phyloP scores from a whole-genome alignment of 1,139 yeast species.

The Casaregolazyma suthepensis region DNA sequence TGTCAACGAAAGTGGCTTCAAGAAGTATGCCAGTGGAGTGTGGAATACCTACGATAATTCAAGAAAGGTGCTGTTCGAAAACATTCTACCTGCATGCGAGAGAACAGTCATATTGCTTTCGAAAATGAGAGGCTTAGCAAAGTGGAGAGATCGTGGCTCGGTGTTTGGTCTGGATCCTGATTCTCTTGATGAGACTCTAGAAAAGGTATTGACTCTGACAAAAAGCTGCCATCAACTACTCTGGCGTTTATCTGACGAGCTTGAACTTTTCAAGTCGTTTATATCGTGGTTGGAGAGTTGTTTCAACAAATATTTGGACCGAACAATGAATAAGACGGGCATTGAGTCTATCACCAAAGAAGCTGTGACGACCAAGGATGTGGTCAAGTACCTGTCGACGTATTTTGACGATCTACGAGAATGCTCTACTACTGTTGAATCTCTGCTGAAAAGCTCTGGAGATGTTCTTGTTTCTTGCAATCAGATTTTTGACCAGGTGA shows the following conservation, averaged over 20 bases:
- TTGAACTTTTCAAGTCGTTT: slow-evolving; percentile 45
- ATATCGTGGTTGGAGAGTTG: slow-evolving; percentile 34
- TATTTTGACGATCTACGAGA: slow-evolving; percentile 8
- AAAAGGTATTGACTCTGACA: slow-evolving; percentile 33
- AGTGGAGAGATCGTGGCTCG: slow-evolving; percentile 34
- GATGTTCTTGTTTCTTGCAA: slow-evolving; percentile 8
- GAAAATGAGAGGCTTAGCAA: slow-evolving; percentile 42
- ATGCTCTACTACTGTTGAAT: background rate
- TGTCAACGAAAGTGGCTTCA: slow-evolving; percentile 64
- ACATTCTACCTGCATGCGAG: slow-evolving; percentile 53
- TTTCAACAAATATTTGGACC: slow-evolving; percentile 20
- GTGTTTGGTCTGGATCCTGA: slow-evolving; percentile 33
- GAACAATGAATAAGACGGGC: slow-evolving; percentile 15
- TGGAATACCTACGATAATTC: slow-evolving; percentile 44
- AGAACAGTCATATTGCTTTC: slow-evolving; percentile 48
- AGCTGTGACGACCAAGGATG: slow-evolving; percentile 19
- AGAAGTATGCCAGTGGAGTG: slow-evolving; percentile 51
- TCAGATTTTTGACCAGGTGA: slow-evolving; percentile 14
- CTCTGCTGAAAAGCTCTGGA: background rate
- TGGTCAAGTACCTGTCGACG: slow-evolving; percentile 21
- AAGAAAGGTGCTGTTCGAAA: slow-evolving; percentile 43
- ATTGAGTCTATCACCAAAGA: slow-evolving; percentile 17
- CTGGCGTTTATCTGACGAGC: slow-evolving; percentile 49
- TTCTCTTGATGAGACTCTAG: slow-evolving; percentile 31
- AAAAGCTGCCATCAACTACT: slow-evolving; percentile 39